These are phyloP conservation scores for Apium graveolens DNA, from an alignment of 129 eudicot species.

Conservation along the genomic window DNA sequence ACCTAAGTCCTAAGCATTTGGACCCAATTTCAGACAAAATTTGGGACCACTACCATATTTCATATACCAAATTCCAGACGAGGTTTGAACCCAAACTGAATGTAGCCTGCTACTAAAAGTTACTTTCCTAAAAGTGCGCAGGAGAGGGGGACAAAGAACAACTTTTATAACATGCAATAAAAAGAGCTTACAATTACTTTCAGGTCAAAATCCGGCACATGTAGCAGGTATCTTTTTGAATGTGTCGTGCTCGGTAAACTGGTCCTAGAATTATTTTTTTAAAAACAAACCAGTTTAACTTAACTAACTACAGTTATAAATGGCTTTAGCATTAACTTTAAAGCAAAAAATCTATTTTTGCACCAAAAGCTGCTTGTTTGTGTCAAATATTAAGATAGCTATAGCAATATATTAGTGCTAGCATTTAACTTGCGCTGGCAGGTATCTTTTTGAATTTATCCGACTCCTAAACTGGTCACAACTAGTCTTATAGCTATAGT, in stretches of 20 bases:
- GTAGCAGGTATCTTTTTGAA: neutral
- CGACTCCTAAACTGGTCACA: neutral
- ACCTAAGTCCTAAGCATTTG: neutral
- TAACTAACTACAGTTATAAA: neutral
- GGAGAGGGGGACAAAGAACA: neutral
- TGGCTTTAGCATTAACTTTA: neutral
- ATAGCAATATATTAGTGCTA: neutral
- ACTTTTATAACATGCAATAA: no score
- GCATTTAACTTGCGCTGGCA: neutral
- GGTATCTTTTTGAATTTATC: neutral
- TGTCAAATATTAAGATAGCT: neutral
- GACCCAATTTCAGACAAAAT: neutral
- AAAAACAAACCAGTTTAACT: neutral
- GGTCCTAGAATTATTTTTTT: neutral
- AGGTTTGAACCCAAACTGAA: no score
- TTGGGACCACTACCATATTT: neutral
- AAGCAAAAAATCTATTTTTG: neutral
- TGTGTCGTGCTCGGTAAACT: neutral
- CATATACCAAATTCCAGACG: no score
- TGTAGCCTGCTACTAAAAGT: no score
- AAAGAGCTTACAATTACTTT: no score
- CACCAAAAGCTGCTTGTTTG: neutral
- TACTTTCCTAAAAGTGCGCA: no score
- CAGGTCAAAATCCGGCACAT: neutral
- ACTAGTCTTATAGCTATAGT: neutral